These are phyloP conservation scores for Westerdykella ornata DNA, from an alignment of 2,329 filamentous ascomycete species.

Conservation along the genomic window DNA sequence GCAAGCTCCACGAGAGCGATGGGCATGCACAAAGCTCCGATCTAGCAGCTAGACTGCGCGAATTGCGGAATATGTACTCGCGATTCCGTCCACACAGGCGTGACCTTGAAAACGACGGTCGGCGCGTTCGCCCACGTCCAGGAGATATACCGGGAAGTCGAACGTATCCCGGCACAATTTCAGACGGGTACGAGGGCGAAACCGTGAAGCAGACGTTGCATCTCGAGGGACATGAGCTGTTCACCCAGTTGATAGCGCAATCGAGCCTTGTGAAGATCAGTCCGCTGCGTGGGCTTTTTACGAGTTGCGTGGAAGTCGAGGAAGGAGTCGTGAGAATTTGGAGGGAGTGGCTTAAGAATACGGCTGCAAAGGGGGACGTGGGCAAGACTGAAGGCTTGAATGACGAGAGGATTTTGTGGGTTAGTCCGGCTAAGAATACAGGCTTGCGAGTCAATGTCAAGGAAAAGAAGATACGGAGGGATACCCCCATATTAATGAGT, in stretches of 20 bases:
- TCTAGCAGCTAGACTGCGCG: slow-evolving; percentile 34
- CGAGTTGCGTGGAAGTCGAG: slow-evolving; percentile 58
- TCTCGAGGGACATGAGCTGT: slow-evolving; percentile 64
- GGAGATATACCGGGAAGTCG: slow-evolving; percentile 45
- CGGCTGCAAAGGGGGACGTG: slow-evolving; percentile 17
- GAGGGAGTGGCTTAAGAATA: slow-evolving; percentile 60
- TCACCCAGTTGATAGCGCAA: slow-evolving; percentile 65
- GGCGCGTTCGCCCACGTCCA: slow-evolving; percentile 37
- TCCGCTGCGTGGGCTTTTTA: slow-evolving; percentile 54
- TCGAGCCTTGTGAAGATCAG: slow-evolving; percentile 63
- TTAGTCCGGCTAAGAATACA: slow-evolving; percentile 55
- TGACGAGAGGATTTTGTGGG: slow-evolving; percentile 56
- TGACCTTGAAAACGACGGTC: slow-evolving; percentile 41
- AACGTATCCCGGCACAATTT: slow-evolving; percentile 28
- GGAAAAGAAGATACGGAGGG: slow-evolving; percentile 43
- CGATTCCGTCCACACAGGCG: slow-evolving; percentile 60
- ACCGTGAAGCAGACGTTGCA: slow-evolving; percentile 54
- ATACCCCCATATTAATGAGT: slow-evolving; percentile 50
- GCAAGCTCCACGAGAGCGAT: slow-evolving; percentile 6
- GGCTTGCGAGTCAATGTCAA: slow-evolving; percentile 62
- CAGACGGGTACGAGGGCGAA: slow-evolving; percentile 33
- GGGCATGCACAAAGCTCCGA: slow-evolving; percentile 13
- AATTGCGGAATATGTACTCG: slow-evolving; percentile 57
- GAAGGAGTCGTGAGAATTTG: slow-evolving; percentile 65
- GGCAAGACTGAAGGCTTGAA: slow-evolving; percentile 1